phyloP scores from a whole-genome alignment of 805 yeast genomes.

The Lipomyces anomalus region DNA sequence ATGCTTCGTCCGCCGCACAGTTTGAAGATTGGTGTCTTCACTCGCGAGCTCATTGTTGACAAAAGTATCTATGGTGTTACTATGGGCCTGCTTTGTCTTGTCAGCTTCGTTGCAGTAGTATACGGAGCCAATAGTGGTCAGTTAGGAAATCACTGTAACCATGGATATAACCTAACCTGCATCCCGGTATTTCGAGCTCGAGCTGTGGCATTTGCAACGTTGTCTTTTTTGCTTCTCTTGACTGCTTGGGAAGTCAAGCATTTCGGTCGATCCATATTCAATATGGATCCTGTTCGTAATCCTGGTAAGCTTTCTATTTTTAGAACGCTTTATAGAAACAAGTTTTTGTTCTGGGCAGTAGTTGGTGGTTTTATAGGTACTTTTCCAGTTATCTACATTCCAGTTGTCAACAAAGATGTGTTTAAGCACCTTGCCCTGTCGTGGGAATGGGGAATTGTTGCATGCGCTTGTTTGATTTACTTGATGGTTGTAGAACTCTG shows the following conservation, averaged over 20 bases:
- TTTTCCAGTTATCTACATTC: slow-evolving; percentile 83
- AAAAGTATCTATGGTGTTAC: slow-evolving; percentile 66
- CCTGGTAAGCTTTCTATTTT: slow-evolving; percentile 36
- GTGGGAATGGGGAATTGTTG: slow-evolving; percentile 76
- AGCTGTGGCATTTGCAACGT: slow-evolving; percentile 68
- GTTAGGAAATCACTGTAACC: slow-evolving; percentile 64
- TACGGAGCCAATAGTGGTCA: slow-evolving; percentile 62
- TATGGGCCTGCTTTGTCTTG: slow-evolving; percentile 64
- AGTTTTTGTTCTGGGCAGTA: slow-evolving; percentile 78
- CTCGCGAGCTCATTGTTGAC: slow-evolving; percentile 62
- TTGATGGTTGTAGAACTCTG: slow-evolving; percentile 58
- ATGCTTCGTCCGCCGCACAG: slow-evolving; percentile 63
- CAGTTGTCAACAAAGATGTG: slow-evolving; percentile 74
- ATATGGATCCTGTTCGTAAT: slow-evolving; percentile 45
- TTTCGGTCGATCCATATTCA: slow-evolving; percentile 63
- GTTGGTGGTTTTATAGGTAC: slow-evolving; percentile 61
- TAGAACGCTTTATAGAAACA: slow-evolving; percentile 64
- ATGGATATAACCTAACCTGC: slow-evolving; percentile 45
- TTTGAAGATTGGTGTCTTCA: slow-evolving; percentile 51
- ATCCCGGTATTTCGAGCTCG: slow-evolving; percentile 65
- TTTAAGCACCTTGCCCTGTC: slow-evolving; percentile 67
- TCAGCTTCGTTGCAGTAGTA: slow-evolving; percentile 57
- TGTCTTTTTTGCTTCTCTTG: slow-evolving; percentile 81
- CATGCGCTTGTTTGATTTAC: slow-evolving; percentile 54
- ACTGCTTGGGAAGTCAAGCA: slow-evolving; percentile 85